These are phyloP conservation scores for Sugiyamaella neomexicana DNA, from an alignment of 1,139 yeast genomes.

Conservation along the genomic window DNA sequence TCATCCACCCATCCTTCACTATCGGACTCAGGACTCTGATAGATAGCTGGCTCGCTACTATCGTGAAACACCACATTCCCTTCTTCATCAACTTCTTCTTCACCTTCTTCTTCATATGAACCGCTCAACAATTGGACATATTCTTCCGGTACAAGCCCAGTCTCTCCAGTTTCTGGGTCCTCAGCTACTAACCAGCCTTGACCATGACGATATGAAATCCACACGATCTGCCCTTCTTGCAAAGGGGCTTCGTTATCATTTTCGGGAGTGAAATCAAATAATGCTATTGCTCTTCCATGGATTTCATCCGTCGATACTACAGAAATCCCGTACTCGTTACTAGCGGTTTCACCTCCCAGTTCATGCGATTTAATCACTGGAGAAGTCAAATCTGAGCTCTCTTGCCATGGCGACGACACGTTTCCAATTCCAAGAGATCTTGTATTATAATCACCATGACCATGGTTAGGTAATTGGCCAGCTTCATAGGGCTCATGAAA, in stretches of 20 bases:
- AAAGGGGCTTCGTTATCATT: slow-evolving; percentile 87
- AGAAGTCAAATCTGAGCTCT: slow-evolving; percentile 36
- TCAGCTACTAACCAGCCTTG: slow-evolving; percentile 99
- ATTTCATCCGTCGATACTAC: slow-evolving; percentile 44
- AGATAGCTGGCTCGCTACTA: slow-evolving; percentile 20
- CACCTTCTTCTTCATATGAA: slow-evolving; percentile 27
- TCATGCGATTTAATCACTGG: slow-evolving; percentile 33
- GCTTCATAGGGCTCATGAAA: slow-evolving; percentile 22
- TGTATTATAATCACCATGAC: slow-evolving; percentile 19
- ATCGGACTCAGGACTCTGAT: slow-evolving; percentile 29
- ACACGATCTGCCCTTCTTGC: slow-evolving; percentile 76
- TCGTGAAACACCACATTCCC: slow-evolving; percentile 4
- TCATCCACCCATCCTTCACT: slow-evolving; percentile 34
- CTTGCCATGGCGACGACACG: slow-evolving; percentile 41
- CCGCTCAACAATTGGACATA: slow-evolving; percentile 60
- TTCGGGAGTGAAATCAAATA: slow-evolving; percentile 88
- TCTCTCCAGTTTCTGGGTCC: slow-evolving; percentile 72
- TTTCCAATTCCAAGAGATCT: no score
- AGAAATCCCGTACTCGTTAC: slow-evolving; percentile 39
- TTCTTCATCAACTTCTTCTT: slow-evolving; percentile 1
- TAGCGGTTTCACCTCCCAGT: slow-evolving; percentile 36
- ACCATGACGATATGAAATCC: slow-evolving; percentile 90
- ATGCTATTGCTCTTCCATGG: slow-evolving; percentile 71
- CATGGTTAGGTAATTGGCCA: neutral
- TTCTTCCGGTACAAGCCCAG: slow-evolving; percentile 95